These are phyloP conservation scores for Solanum appendiculatum DNA, from an alignment of 257 asterid genomes.

Conservation along the genomic window DNA sequence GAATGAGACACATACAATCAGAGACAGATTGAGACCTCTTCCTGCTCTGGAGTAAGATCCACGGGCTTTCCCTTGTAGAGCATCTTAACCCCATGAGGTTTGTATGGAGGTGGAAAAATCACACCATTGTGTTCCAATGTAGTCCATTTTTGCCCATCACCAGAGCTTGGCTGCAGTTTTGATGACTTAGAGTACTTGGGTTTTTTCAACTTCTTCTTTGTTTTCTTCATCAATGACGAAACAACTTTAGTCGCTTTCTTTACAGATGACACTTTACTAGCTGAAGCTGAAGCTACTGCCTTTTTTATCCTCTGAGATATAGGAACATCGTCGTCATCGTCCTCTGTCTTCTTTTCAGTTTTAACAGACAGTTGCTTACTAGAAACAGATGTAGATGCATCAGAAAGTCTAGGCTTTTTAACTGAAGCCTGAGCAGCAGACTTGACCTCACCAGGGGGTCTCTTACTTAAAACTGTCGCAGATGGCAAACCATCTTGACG, in stretches of 20 bases:
- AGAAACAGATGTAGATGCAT: conserved; percentile 21
- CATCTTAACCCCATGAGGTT: conserved; percentile 90
- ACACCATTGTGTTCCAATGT: conserved; percentile 91
- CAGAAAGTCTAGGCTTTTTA: conserved; percentile 67
- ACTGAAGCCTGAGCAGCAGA: conserved; percentile 27
- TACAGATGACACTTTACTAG: conserved; percentile 32
- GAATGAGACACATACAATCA: background rate
- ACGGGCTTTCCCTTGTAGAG: conserved; percentile 86
- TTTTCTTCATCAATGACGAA: conserved; percentile 31
- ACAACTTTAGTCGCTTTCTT: conserved; percentile 33
- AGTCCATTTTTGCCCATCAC: conserved; percentile 98
- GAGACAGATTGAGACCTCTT: conserved; percentile 54
- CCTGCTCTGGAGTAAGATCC: conserved; percentile 77
- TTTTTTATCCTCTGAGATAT: conserved; percentile 60
- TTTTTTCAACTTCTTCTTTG: conserved; percentile 43
- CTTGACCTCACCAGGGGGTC: conserved; percentile 46
- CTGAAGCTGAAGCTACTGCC: conserved; percentile 21
- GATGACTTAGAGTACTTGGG: conserved; percentile 69
- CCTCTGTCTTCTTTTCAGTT: conserved; percentile 53
- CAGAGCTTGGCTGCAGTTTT: conserved; percentile 77
- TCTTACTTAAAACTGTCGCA: conserved; percentile 47
- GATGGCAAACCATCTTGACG: conserved; percentile 66
- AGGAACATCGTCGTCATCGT: conserved; percentile 65
- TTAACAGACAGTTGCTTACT: conserved; percentile 34
- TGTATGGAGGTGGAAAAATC: conserved; percentile 91